Evolutionary conservation across 2,329 filamentous ascomycete genomes (phyloP).

Genomic region (Pezicula radicicola): DNA sequence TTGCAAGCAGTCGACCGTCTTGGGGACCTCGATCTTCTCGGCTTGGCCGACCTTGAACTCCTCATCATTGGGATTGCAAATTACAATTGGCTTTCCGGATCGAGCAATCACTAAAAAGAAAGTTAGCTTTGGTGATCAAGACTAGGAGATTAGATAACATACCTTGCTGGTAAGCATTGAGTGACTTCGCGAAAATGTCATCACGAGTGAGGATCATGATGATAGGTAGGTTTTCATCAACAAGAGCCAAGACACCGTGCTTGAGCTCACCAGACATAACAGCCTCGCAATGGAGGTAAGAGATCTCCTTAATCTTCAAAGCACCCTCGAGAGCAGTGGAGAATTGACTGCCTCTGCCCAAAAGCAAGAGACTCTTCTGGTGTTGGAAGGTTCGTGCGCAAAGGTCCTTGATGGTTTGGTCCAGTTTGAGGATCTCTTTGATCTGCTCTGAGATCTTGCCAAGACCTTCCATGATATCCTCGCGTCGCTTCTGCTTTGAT

Average conservation of each 20-base stretch:
- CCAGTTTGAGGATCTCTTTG: constrained; percentile 84
- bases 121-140: constrained; percentile 23
- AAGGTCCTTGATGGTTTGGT: constrained; percentile 90
- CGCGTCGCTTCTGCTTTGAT: constrained; percentile 85
- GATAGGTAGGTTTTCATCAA: constrained; percentile 97
- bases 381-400: constrained; percentile 92
- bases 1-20: constrained; percentile 92
- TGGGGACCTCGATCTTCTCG: constrained; percentile 95
- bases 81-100: constrained; percentile 93
- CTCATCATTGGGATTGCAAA: constrained; percentile 87
- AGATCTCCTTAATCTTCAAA: constrained; percentile 99
- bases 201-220: constrained; percentile 99
- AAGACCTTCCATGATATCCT: constrained; percentile 96
- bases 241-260: constrained; percentile 94
- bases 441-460: constrained; percentile 87
- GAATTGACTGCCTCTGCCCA: constrained; percentile 94
- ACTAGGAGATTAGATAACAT: constrained; percentile 28
- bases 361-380: constrained; percentile 91
- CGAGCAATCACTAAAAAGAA: constrained; percentile 76
- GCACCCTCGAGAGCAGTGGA: constrained; percentile 96
- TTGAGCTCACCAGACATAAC: constrained; percentile 99
- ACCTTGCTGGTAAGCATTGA: constrained; percentile 99
- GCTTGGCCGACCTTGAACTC: constrained; percentile 88
- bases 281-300: constrained; percentile 98
- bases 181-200: constrained; percentile 95